Percentiles rank a stretch among this genome's conserved stretches.
Conservation (phyloP, 2,329 filamentous ascomycete species). For the Hymenoscyphus linearis region DNA sequence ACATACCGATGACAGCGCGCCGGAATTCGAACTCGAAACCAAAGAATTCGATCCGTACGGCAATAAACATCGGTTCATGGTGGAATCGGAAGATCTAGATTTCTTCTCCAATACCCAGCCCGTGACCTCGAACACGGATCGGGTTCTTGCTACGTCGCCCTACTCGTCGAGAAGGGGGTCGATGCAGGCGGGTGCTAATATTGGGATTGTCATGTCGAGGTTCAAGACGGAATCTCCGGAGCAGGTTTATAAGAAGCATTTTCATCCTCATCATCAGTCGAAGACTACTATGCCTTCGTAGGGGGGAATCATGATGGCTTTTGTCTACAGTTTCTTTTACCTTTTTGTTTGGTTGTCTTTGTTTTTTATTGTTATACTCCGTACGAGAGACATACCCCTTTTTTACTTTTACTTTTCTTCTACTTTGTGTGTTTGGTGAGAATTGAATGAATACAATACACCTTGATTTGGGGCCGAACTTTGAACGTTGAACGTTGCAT, state of each 20-base stretch:
- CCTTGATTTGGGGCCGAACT: too few species aligned
- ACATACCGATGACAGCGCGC: conserved; percentile 28
- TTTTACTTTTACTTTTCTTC: too few species aligned
- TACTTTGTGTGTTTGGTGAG: too few species aligned
- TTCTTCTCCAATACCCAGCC: conserved; percentile 28
- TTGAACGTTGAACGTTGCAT: too few species aligned
- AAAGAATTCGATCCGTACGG: conserved; percentile 5
- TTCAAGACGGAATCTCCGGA: conserved; percentile 14
- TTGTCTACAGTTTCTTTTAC: too few species aligned
- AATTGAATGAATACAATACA: too few species aligned
- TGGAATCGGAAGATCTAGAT: conserved; percentile 17
- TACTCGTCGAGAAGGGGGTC: conserved; percentile 3
- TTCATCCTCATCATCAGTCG: neutral
- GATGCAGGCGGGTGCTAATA: neutral
- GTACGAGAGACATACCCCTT: too few species aligned
- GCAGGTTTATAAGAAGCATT: conserved; percentile 13
- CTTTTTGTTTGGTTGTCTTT: too few species aligned
- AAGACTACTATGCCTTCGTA: neutral
- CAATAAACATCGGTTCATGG: neutral
- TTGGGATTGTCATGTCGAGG: conserved; percentile 4
- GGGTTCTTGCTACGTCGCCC: conserved; percentile 28
- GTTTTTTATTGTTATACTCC: too few species aligned
- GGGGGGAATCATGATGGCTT: too few species aligned
- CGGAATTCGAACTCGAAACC: conserved; percentile 17
- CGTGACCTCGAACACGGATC: conserved; percentile 25